A percentile compares a stretch with the other conserved stretches of the same genome.
phyloP scores from a whole-genome alignment of 371 early-diverging fungal species.

The Mucor sp. region DNA sequence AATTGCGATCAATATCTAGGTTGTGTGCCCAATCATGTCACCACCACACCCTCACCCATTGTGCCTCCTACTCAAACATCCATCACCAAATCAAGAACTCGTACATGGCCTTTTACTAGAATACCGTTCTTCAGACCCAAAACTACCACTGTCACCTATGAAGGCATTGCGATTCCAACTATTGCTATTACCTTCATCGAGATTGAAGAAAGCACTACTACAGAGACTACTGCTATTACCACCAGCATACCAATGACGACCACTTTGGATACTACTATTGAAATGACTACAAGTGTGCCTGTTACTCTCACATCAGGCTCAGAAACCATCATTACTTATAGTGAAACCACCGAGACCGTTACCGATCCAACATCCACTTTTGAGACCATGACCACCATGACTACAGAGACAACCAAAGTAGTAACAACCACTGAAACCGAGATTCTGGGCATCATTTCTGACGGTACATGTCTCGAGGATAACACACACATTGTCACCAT shows the following conservation, averaged over 20 bases:
- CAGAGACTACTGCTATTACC: background rate
- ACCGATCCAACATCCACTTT: background rate
- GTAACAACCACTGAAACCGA: background rate
- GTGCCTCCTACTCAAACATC: background rate
- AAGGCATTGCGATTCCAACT: background rate
- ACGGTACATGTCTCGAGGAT: background rate
- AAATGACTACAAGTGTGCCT: background rate
- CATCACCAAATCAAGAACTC: background rate
- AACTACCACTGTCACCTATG: background rate
- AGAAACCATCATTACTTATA: background rate
- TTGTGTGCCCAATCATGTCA: constrained; percentile 19
- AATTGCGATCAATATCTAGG: constrained; percentile 13
- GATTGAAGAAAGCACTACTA: background rate
- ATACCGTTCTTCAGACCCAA: background rate
- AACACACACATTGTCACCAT: background rate
- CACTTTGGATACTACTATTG: background rate
- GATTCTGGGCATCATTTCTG: background rate
- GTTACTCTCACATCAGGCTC: background rate
- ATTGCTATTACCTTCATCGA: background rate
- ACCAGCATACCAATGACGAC: background rate
- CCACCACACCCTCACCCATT: background rate
- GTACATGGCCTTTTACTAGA: background rate
- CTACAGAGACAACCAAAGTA: background rate
- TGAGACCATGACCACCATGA: background rate
- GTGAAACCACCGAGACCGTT: background rate